These are phyloP conservation scores for Boletus subparvulus DNA, from an alignment of 768 basidiomycete species.

Conservation along the genomic window DNA sequence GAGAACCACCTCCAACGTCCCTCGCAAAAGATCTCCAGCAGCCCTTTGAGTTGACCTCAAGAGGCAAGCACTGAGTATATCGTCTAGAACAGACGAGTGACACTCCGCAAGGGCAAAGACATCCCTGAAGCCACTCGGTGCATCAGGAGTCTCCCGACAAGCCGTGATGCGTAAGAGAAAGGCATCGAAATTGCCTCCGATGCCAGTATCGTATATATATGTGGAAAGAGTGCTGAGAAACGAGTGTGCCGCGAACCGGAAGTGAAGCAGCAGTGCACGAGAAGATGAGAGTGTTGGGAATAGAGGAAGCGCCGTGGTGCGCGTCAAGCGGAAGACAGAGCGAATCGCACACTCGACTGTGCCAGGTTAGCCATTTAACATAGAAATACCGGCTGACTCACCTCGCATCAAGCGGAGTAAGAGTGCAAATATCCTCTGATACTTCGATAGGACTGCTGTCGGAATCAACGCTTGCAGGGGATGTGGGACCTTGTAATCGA, in stretches of 20 bases:
- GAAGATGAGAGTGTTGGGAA: conserved; percentile 59
- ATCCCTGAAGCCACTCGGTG: conserved; percentile 49
- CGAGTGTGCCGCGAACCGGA: conserved; percentile 71
- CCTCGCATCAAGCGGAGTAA: conserved; percentile 79
- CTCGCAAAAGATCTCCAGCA: conserved; percentile 63
- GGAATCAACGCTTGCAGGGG: conserved; percentile 75
- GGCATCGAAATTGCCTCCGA: conserved; percentile 70
- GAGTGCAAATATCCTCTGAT: conserved; percentile 80
- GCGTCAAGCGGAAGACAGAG: conserved; percentile 64
- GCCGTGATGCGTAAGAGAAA: conserved; percentile 51
- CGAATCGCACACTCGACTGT: conserved; percentile 68
- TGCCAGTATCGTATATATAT: conserved; percentile 81
- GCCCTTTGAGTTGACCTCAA: conserved; percentile 65
- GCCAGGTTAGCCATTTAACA: conserved; percentile 2
- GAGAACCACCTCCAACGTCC: conserved; percentile 61
- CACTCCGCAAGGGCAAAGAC: conserved; percentile 68
- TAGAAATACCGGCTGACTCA: conserved; percentile 28
- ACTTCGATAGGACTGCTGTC: conserved; percentile 72
- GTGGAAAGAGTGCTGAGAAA: conserved; percentile 67
- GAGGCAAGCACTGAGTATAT: conserved; percentile 74
- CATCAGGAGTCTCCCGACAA: conserved; percentile 22
- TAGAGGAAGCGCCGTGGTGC: conserved; percentile 40
- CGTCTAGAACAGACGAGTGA: conserved; percentile 70
- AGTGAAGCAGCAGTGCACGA: conserved; percentile 57
- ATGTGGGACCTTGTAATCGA: conserved; percentile 87